Evolutionary conservation across 495 filamentous ascomycete genomes (phyloP), one percentile per base, ranked within the genome.

Genomic region (Amphirosellinia nigrospora): DNA sequence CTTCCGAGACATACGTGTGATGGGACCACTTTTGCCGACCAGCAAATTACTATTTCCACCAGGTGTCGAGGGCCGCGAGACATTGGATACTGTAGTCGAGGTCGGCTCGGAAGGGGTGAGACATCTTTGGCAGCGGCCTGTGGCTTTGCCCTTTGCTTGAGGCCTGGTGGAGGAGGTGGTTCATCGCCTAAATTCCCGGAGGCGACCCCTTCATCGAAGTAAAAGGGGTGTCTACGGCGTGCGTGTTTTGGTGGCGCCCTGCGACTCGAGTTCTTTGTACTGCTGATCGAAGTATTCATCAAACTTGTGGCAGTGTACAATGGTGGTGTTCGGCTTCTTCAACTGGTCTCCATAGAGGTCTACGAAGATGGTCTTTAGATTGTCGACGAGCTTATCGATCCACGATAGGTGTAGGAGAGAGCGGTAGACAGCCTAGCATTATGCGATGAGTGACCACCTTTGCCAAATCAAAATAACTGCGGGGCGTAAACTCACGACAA

Each of bases 321-420:
- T 83, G 50, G 91, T 93, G 4, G 89, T 91, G 74, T 96, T 88
- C 21, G 91, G 88, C 75, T 90, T 93, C 79, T 88, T 93, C 58
- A 99, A 81, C 74, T 98, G 93, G 55, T 94, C 91, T 53, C 90
- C 92, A 77, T 98, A 98, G 32, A 97, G 84, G 65, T 92, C 90
- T 63, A 93, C 87, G 76, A 98, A 99, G 38, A 99, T 87, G 8
- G 92, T 92, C 71, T 90, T 92, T 63, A 98, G 92, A 71, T 98
- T 97, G 74, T 97, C 94, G 67, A 99, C 85, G 26, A 99, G 92
- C 79, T 94, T 95, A 77, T 98, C 96, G 72, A 98, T 93, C 96
- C 96, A 99, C 3, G 93, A 93, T 19, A 99, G 89, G 77, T 97
- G 95, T 10, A 99, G 82, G 9, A 99, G 87, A 32, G 94, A 97